Evolutionary conservation across 2,329 filamentous ascomycete genomes (phyloP).

Genomic region (Exophiala sp.): DNA sequence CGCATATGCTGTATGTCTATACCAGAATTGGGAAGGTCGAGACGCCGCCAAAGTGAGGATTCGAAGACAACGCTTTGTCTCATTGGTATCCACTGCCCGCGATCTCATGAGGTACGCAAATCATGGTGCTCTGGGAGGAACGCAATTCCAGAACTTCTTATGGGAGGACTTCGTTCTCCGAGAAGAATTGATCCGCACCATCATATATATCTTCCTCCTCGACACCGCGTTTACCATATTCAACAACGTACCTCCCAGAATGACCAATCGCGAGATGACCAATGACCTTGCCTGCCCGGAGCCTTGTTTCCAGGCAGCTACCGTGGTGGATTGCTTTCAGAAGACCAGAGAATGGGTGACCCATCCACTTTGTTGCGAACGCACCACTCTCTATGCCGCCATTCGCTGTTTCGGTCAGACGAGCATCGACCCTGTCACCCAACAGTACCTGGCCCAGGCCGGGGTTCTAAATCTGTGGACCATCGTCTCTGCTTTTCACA

Average conservation of each 20-base stretch:
- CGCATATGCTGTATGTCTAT: slow-evolving; percentile 38
- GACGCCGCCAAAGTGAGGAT: slow-evolving; percentile 36
- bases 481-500: slow-evolving; percentile 1
- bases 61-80: slow-evolving; percentile 34
- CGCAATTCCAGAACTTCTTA: slow-evolving; percentile 32
- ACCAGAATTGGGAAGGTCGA: slow-evolving; percentile 40
- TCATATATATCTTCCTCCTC: slow-evolving; percentile 38
- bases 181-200: slow-evolving; percentile 37
- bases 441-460: neutral
- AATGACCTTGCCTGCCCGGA: slow-evolving; percentile 37
- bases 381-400: too few species aligned
- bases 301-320: slow-evolving; percentile 37
- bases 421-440: neutral
- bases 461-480: slow-evolving; percentile 5
- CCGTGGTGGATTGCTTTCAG: slow-evolving; percentile 29
- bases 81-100: too few species aligned
- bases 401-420: neutral
- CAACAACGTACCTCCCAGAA: slow-evolving; percentile 41
- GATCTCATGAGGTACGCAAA: slow-evolving; percentile 3
- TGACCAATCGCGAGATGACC: slow-evolving; percentile 41
- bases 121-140: neutral
- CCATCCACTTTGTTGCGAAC: too few species aligned
- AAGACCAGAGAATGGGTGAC: too few species aligned
- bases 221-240: slow-evolving; percentile 42
- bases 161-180: slow-evolving; percentile 35